Evolutionary conservation across 169 alveolate species (phyloP), one percentile per base, ranked within the genome.

Genomic region (Toxoplasma gondii): DNA sequence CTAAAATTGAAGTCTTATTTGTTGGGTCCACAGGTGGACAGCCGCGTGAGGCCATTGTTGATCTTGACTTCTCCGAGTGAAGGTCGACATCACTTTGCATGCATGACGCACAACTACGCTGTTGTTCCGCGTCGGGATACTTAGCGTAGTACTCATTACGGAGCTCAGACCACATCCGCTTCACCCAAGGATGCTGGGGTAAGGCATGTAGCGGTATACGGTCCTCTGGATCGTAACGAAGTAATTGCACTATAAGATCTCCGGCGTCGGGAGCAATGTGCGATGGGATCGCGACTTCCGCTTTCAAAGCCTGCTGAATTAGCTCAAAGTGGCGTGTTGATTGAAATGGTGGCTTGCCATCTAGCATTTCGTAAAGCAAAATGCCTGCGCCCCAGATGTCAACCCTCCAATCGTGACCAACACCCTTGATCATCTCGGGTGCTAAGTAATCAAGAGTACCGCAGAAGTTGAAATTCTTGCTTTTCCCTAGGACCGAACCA

Each of bases 361-460:
- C 97, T 29, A 96, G 92, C 38, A 98, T 93, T 94, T 98, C 99
- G 96, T 96, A 98, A 78, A 98, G 94, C 83, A 98, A 95, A 1
- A 98, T 98, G 5, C 96, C 96, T 94, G 90, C 90, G 91, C 98
- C 97, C 99, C 99, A 98, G 34, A 98, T 83, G 96, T 98, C 99
- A 1, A 98, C 97, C 34, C 97, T 95, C 95, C 98, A 98, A 92
- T 98, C 98, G 92, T 98, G 99, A n/a, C 99, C 99, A 38, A 88
- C 88, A 83, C 98, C 98, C 93, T 95, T 95, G 92, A 98, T 97
- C 98, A 98, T 98, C 96, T 98, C 99, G 41, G 99, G 99, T 0
- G 99, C 98, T 41, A 97, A 94, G 86, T 98, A 97, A 81, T 97
- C 99, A n/a, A 98, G 96, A 7, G 99, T 98, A 1, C 99, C 99